Conservation (phyloP, 2,329 filamentous ascomycete species). For the Colletotrichum eremochloae region DNA sequence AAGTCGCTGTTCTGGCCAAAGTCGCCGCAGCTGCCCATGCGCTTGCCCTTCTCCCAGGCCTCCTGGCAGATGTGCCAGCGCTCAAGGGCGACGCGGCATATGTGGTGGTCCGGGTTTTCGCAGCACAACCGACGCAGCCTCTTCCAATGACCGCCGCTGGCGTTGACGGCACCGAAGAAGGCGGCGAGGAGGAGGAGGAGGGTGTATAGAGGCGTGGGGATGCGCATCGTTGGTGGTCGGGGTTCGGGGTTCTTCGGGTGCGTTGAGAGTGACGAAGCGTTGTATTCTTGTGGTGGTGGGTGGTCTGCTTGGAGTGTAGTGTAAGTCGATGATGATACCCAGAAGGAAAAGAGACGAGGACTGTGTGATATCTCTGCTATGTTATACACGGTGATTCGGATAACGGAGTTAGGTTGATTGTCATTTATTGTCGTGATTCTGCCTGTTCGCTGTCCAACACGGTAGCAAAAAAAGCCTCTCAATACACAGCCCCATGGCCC, state of each 20-base stretch:
- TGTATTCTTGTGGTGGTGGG: background rate
- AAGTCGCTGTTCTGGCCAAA: background rate
- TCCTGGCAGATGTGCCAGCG: conserved; percentile 1
- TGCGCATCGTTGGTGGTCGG: background rate
- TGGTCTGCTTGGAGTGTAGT: background rate
- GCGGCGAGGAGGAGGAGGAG: background rate
- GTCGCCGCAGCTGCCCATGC: background rate
- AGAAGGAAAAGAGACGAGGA: too few relatives aligned
- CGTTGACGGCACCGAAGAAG: background rate
- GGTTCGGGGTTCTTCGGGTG: background rate
- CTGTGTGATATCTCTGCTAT: too few relatives aligned
- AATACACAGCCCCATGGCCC: background rate
- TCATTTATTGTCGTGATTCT: background rate
- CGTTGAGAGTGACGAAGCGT: background rate
- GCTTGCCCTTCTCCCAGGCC: background rate
- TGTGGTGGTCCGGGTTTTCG: background rate
- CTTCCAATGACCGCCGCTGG: background rate
- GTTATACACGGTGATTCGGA: background rate
- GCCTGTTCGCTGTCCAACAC: background rate
- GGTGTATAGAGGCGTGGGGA: background rate
- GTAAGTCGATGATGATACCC: background rate
- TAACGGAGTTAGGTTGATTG: background rate
- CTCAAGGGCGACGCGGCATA: conserved; percentile 8
- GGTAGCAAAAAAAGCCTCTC: too few relatives aligned
- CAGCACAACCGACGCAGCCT: conserved; percentile 5